Evolutionary conservation across 2,329 filamentous ascomycete genomes (phyloP).

Genomic region (Exophiala oligosperma): DNA sequence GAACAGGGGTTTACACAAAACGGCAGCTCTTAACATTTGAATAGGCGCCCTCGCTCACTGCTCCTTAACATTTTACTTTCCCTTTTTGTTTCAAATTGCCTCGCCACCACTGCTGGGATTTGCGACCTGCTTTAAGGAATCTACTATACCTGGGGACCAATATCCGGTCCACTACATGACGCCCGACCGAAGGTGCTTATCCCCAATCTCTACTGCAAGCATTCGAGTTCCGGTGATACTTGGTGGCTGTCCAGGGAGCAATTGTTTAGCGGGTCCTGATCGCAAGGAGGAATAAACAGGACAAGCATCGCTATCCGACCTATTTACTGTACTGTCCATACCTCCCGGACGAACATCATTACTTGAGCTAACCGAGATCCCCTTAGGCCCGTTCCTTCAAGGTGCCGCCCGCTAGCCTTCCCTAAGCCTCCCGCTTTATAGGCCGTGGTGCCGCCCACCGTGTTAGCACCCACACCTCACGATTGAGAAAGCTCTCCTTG

Average conservation of each 20-base stretch:
- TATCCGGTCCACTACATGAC: neutral
- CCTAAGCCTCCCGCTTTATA: slow-evolving; percentile 18
- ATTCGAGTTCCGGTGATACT: slow-evolving; percentile 3
- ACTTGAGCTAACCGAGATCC: slow-evolving; percentile 11
- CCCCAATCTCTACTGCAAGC: slow-evolving; percentile 16
- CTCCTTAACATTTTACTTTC: slow-evolving; percentile 1
- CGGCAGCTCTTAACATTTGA: slow-evolving; percentile 16
- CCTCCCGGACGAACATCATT: slow-evolving; percentile 8
- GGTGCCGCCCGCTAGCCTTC: slow-evolving; percentile 19
- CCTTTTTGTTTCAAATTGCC: neutral
- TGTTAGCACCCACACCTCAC: slow-evolving; percentile 19
- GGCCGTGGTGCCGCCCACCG: slow-evolving; percentile 19
- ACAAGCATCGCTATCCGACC: slow-evolving; percentile 12
- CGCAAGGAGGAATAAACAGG: slow-evolving; percentile 15
- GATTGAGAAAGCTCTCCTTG: slow-evolving; percentile 3
- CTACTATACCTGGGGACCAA: neutral
- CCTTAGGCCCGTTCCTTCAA: slow-evolving; percentile 24
- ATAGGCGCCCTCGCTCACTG: slow-evolving; percentile 9
- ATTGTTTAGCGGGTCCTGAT: slow-evolving; percentile 15
- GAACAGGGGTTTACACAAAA: slow-evolving; percentile 4
- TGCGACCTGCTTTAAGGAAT: neutral
- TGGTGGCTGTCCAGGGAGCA: slow-evolving; percentile 19
- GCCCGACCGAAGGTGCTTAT: neutral
- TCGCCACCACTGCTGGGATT: neutral
- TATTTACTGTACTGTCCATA: slow-evolving; percentile 1